phyloP scores from a whole-genome alignment of 306 rosid genomes.

The Sesbania bispinosa region DNA sequence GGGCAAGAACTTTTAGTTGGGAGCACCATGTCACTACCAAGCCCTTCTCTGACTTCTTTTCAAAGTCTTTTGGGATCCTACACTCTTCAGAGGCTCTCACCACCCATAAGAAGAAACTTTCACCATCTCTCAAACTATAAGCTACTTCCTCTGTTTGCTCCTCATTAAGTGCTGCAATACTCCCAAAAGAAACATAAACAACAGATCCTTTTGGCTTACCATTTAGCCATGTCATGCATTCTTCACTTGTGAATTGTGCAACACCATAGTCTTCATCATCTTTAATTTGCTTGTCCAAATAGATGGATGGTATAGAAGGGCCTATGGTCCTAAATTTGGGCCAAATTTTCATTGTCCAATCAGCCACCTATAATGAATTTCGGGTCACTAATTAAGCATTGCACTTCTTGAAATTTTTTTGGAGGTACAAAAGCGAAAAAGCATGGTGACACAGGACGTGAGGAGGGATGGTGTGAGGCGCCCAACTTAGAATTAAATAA shows the following conservation, averaged over 20 bases:
- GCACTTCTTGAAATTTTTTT: background rate
- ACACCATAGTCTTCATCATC: conserved; percentile 14
- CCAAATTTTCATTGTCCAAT: conserved; percentile 23
- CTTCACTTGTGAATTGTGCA: background rate
- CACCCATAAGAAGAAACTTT: conserved; percentile 17
- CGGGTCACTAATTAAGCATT: background rate
- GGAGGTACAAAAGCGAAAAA: background rate
- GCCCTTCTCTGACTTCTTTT: background rate
- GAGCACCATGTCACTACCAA: conserved; percentile 20
- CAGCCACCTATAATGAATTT: background rate
- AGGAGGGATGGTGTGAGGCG: too few relatives aligned
- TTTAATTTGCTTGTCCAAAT: background rate
- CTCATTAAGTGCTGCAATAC: background rate
- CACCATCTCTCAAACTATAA: background rate
- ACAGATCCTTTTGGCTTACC: conserved; percentile 17
- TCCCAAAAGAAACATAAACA: conserved; percentile 22
- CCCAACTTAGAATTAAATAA: too few relatives aligned
- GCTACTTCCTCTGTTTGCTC: conserved; percentile 18
- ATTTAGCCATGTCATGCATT: conserved; percentile 20
- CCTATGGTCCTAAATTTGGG: conserved; percentile 10
- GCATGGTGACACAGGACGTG: background rate
- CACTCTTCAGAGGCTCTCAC: background rate
- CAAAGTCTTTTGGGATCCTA: conserved; percentile 23
- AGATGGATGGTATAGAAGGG: conserved; percentile 18
- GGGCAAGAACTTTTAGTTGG: conserved; percentile 11